These are phyloP conservation scores for Candida arabinofermentans DNA, from an alignment of 805 yeast species.

Conservation along the genomic window DNA sequence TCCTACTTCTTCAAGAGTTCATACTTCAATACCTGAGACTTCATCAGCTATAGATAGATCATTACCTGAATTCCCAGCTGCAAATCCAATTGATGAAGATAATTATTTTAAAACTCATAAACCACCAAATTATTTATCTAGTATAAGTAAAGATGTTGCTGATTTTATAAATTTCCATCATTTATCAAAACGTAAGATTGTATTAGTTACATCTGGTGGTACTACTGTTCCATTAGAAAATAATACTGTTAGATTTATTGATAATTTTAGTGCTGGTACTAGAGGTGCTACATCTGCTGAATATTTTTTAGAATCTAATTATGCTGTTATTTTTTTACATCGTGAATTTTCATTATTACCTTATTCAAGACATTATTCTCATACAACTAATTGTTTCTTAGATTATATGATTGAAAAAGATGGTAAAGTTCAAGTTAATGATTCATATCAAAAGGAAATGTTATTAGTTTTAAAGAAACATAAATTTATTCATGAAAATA, in stretches of 20 bases:
- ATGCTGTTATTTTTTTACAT: constrained; percentile 89
- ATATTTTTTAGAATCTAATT: constrained; percentile 76
- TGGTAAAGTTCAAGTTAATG: constrained; percentile 57
- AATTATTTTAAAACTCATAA: constrained; percentile 66
- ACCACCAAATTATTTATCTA: constrained; percentile 70
- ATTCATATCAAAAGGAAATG: constrained; percentile 60
- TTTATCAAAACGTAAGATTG: constrained; percentile 47
- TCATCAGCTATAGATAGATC: constrained; percentile 75
- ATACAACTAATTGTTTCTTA: constrained; percentile 77
- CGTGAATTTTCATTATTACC: constrained; percentile 91
- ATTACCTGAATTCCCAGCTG: constrained; percentile 75
- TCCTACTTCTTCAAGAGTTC: constrained; percentile 30
- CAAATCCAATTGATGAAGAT: constrained; percentile 67
- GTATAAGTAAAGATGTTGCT: constrained; percentile 51
- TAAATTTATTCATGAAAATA: constrained; percentile 43
- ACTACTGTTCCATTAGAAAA: constrained; percentile 97
- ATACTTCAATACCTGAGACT: constrained; percentile 69
- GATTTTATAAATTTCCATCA: constrained; percentile 60
- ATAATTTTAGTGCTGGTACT: constrained; percentile 96
- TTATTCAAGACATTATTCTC: constrained; percentile 84
- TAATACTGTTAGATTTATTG: constrained; percentile 94
- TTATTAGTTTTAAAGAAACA: constrained; percentile 54
- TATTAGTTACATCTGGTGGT: constrained; percentile 91
- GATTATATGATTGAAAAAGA: constrained; percentile 66
- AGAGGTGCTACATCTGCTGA: constrained; percentile 97